Evolutionary conservation across 371 early-diverging fungal genomes (phyloP).

Genomic region (Smittium mucronatum): DNA sequence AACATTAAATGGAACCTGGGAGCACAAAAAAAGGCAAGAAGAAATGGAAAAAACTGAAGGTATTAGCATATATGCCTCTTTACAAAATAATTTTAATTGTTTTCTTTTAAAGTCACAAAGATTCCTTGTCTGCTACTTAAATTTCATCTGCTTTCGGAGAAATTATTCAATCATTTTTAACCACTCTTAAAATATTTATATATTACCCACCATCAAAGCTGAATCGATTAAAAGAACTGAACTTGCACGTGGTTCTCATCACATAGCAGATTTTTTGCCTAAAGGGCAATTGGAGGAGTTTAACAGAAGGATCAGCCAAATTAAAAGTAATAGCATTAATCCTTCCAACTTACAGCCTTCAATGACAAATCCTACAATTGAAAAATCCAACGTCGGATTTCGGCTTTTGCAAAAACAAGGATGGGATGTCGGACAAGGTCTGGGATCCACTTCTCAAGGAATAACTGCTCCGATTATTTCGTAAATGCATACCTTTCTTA

Average conservation of each 20-base stretch:
- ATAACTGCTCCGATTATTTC: constrained; percentile 20
- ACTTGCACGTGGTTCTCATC: constrained; percentile 21
- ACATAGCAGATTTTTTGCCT: constrained; percentile 23
- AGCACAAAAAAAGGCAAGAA: constrained; percentile 22
- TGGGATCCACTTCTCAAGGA: constrained; percentile 20
- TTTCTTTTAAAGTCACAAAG: too few species aligned
- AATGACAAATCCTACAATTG: constrained; percentile 12
- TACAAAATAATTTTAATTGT: constrained; percentile 4
- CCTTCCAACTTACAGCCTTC: neutral
- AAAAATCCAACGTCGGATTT: constrained; percentile 21
- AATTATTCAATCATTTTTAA: too few species aligned
- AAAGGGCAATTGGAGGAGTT: constrained; percentile 22
- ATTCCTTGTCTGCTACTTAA: too few species aligned
- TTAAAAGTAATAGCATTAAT: constrained; percentile 12
- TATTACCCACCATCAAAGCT: too few species aligned
- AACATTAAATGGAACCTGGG: constrained; percentile 20
- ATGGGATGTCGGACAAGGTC: constrained; percentile 21
- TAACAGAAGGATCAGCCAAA: constrained; percentile 16
- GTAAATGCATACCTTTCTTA: constrained; percentile 12
- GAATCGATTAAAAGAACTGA: constrained; percentile 19
- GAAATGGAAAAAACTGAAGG: constrained; percentile 27
- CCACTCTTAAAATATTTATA: too few species aligned
- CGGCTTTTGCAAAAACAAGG: constrained; percentile 29
- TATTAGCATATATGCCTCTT: constrained; percentile 13
- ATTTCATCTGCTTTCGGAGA: too few species aligned